phyloP scores from a whole-genome alignment of 2,329 filamentous ascomycete species.

The Penicillium verrucosum region DNA sequence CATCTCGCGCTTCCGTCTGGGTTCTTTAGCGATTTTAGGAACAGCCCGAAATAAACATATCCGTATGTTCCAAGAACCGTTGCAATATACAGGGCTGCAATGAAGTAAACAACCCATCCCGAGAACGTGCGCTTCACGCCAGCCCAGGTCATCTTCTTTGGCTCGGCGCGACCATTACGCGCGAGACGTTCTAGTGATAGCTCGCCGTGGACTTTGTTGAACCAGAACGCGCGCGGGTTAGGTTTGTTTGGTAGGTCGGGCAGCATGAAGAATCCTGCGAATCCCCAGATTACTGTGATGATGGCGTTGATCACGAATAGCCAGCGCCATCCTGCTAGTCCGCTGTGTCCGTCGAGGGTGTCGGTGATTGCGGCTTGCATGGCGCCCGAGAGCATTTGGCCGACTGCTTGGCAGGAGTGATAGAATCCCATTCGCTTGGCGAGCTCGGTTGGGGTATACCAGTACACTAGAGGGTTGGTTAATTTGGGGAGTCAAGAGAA shows the following conservation, averaged over 20 bases:
- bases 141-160: conserved; percentile 46
- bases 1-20: conserved; percentile 45
- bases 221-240: conserved; percentile 39
- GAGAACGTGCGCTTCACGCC: conserved; percentile 45
- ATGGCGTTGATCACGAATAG: conserved; percentile 40
- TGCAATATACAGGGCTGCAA: conserved; percentile 46
- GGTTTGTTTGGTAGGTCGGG: conserved; percentile 39
- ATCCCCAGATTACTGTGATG: conserved; percentile 38
- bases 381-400: conserved; percentile 32
- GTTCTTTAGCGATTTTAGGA: conserved; percentile 23
- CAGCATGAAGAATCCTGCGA: conserved; percentile 36
- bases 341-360: conserved; percentile 30
- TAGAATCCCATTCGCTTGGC: conserved; percentile 36
- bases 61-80: conserved; percentile 49
- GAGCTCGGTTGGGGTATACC: conserved; percentile 39
- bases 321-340: conserved; percentile 38
- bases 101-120: conserved; percentile 48
- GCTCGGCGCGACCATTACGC: conserved; percentile 46
- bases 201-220: conserved; percentile 41
- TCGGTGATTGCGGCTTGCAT: conserved; percentile 32
- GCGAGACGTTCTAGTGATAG: conserved; percentile 46
- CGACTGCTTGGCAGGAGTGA: conserved; percentile 29
- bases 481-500: neutral
- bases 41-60: conserved; percentile 33
- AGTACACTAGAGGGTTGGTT: conserved; percentile 25